A percentile compares a stretch with the other conserved stretches of the same genome.
Evolutionary conservation across 768 basidiomycete species (phyloP).

Genomic region (Amanita phalloides): DNA sequence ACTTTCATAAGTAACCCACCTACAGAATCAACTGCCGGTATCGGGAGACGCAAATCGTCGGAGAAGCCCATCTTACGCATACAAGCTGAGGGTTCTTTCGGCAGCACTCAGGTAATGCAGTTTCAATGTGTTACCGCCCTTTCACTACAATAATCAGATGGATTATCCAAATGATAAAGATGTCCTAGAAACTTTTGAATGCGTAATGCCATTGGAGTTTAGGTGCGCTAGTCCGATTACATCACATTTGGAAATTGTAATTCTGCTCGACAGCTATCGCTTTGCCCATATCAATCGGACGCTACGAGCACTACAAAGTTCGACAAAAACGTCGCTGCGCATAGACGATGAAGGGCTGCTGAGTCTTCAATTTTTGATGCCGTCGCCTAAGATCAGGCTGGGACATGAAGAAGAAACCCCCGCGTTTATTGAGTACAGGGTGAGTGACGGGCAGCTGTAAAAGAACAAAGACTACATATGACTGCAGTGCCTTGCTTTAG

Average conservation of each 20-base stretch:
- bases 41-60: slow-evolving; percentile 5
- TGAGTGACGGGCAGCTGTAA: slow-evolving; percentile 24
- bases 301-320: slow-evolving; percentile 66
- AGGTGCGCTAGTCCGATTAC: slow-evolving; percentile 35
- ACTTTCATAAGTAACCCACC: slow-evolving; percentile 75
- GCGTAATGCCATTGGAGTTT: slow-evolving; percentile 51
- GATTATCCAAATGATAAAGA: slow-evolving; percentile 93
- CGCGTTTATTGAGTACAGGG: slow-evolving; percentile 84
- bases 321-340: slow-evolving; percentile 80
- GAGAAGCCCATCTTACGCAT: slow-evolving; percentile 65
- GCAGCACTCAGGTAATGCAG: slow-evolving; percentile 62
- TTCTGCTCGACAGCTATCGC: slow-evolving; percentile 52
- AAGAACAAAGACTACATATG: neutral
- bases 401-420: slow-evolving; percentile 28
- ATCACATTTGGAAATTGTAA: neutral
- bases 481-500: slow-evolving; percentile 5
- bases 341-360: slow-evolving; percentile 78
- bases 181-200: slow-evolving; percentile 86
- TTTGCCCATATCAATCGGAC: slow-evolving; percentile 68
- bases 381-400: slow-evolving; percentile 32
- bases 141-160: slow-evolving; percentile 43
- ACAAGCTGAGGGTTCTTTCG: slow-evolving; percentile 72
- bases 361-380: slow-evolving; percentile 87
- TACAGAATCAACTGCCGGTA: slow-evolving; percentile 10
- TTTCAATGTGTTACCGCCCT: neutral